phyloP scores from a whole-genome alignment of 768 basidiomycete species.

The Russula ochroleuca region DNA sequence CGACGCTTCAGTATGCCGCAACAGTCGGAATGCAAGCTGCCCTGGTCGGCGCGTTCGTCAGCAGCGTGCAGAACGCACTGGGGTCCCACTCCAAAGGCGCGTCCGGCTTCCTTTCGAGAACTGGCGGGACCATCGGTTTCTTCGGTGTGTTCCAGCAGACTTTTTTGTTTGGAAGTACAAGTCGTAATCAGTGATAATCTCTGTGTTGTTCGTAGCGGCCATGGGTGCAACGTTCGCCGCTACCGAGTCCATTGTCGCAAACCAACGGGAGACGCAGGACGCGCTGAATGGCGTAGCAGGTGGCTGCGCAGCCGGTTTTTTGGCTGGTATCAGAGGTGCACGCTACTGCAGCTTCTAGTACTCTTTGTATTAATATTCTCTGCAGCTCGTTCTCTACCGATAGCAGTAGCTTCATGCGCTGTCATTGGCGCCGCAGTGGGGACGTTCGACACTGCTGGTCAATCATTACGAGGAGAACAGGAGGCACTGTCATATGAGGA shows the following conservation, averaged over 20 bases:
- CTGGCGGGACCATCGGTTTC: slow-evolving; percentile 85
- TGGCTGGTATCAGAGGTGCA: slow-evolving; percentile 81
- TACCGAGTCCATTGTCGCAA: slow-evolving; percentile 77
- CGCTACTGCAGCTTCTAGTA: slow-evolving; percentile 17
- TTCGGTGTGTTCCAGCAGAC: slow-evolving; percentile 58
- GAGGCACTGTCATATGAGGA: slow-evolving; percentile 54
- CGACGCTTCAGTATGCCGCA: slow-evolving; percentile 53
- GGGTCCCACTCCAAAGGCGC: slow-evolving; percentile 74
- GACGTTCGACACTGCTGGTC: slow-evolving; percentile 74
- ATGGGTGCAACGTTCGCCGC: slow-evolving; percentile 86
- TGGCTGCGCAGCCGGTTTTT: slow-evolving; percentile 89
- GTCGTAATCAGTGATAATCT: neutral
- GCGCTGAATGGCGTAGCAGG: slow-evolving; percentile 78
- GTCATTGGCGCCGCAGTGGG: slow-evolving; percentile 77
- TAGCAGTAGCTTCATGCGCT: slow-evolving; percentile 74
- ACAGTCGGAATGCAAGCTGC: slow-evolving; percentile 60
- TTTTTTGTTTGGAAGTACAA: neutral
- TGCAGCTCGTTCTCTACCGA: slow-evolving; percentile 77
- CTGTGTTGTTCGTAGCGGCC: slow-evolving; percentile 51
- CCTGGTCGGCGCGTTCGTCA: slow-evolving; percentile 62
- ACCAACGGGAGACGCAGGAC: slow-evolving; percentile 74
- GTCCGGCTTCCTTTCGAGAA: slow-evolving; percentile 80
- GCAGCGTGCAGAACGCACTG: slow-evolving; percentile 75
- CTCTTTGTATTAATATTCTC: slow-evolving; percentile 19
- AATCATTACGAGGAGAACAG: slow-evolving; percentile 46